Conservation (phyloP, 2,329 filamentous ascomycete species). For the Stemphylium lycopersici region DNA sequence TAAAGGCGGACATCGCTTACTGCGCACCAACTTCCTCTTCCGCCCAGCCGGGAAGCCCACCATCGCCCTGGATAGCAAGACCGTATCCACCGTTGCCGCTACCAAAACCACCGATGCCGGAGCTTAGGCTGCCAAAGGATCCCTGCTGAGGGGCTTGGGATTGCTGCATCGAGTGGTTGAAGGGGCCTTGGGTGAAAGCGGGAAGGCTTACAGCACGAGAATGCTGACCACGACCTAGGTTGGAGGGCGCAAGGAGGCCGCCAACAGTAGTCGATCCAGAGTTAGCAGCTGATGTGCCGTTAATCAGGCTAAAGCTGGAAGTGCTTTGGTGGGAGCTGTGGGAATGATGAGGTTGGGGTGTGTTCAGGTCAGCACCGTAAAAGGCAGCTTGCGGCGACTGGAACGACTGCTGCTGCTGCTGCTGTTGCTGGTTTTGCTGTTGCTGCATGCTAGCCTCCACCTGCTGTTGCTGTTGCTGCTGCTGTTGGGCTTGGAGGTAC, state of each 20-base stretch:
- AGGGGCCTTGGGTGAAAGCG: slow-evolving; percentile 66
- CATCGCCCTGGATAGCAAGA: slow-evolving; percentile 64
- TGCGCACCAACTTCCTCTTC: slow-evolving; percentile 67
- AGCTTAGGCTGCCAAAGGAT: slow-evolving; percentile 65
- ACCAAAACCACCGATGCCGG: slow-evolving; percentile 64
- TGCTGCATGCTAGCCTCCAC: slow-evolving; percentile 46
- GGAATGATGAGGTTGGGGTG: slow-evolving; percentile 66
- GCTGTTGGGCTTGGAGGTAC: slow-evolving; percentile 77
- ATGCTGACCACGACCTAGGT: slow-evolving; percentile 65
- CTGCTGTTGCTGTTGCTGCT: slow-evolving; percentile 52
- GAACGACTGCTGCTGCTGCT: slow-evolving; percentile 63
- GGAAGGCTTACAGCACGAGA: slow-evolving; percentile 90
- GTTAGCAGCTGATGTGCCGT: slow-evolving; percentile 46
- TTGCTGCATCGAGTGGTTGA: slow-evolving; percentile 52
- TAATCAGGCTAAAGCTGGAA: slow-evolving; percentile 57
- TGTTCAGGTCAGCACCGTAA: slow-evolving; percentile 71
- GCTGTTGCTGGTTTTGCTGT: slow-evolving; percentile 35
- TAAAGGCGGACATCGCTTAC: slow-evolving; percentile 29
- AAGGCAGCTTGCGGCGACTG: slow-evolving; percentile 79
- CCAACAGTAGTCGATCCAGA: slow-evolving; percentile 73
- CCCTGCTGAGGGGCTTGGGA: slow-evolving; percentile 48
- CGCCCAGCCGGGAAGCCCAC: slow-evolving; percentile 65
- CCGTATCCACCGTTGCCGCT: slow-evolving; percentile 61
- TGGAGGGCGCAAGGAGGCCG: slow-evolving; percentile 76
- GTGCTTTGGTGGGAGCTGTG: slow-evolving; percentile 62